Percentiles rank a stretch among this genome's conserved stretches.
Conservation (phyloP, 1,284 basidiomycete genomes). For the Leccinum insolens region DNA sequence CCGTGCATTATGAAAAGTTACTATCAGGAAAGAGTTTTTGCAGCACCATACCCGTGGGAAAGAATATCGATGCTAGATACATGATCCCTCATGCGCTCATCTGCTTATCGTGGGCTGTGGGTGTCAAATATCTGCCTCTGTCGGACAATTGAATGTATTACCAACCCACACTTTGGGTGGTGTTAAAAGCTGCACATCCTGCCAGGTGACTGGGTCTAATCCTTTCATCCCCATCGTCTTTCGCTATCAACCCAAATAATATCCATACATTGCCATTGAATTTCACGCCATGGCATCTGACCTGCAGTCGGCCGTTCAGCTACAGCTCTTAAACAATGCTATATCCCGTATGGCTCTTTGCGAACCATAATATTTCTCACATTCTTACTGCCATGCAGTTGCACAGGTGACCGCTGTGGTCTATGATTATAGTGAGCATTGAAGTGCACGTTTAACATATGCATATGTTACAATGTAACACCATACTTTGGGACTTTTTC, state of each 20-base stretch:
- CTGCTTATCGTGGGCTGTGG: background rate
- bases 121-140: background rate
- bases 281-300: background rate
- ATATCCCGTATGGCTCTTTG: too few species aligned
- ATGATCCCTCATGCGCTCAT: background rate
- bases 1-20: too few species aligned
- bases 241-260: background rate
- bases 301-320: background rate
- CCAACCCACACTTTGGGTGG: background rate
- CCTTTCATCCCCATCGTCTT: background rate
- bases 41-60: too few species aligned
- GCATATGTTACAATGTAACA: too few species aligned
- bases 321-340: background rate
- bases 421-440: too few species aligned
- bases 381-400: too few species aligned
- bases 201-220: background rate
- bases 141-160: background rate
- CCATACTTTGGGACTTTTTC: too few species aligned
- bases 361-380: too few species aligned
- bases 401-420: too few species aligned
- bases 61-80: too few species aligned
- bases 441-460: too few species aligned
- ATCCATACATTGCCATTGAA: background rate
- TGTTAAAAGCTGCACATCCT: background rate
- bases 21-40: too few species aligned